Conservation (phyloP, 768 basidiomycete species). For the Russula compacta region DNA sequence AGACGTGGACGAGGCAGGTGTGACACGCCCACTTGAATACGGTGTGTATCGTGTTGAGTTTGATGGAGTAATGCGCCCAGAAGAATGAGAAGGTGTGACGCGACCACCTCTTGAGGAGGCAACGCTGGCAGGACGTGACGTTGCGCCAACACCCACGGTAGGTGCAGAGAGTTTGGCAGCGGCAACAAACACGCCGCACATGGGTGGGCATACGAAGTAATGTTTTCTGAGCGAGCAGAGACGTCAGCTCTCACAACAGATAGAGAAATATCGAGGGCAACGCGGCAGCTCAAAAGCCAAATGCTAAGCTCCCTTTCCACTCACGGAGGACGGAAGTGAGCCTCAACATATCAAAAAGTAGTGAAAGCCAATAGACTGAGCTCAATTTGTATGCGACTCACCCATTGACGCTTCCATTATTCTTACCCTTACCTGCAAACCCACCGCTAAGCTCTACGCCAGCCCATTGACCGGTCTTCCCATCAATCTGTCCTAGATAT, state of each 20-base stretch:
- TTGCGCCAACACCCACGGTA: conserved; percentile 48
- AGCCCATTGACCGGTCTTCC: conserved; percentile 86
- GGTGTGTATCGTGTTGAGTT: conserved; percentile 45
- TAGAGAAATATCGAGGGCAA: not conserved
- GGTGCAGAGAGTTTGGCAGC: conserved; percentile 71
- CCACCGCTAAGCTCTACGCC: conserved; percentile 85
- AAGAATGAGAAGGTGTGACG: conserved; percentile 35
- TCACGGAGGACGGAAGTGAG: not conserved
- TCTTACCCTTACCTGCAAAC: conserved; percentile 89
- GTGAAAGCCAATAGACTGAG: conserved; percentile 10
- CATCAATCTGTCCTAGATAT: conserved; percentile 79
- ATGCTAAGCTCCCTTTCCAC: not conserved
- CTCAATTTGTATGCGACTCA: conserved; percentile 34
- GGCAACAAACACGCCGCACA: conserved; percentile 88
- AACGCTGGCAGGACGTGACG: conserved; percentile 64
- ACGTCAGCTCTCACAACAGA: not conserved
- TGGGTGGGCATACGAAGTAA: conserved; percentile 79
- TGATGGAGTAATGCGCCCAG: conserved; percentile 20
- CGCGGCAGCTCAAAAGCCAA: not conserved
- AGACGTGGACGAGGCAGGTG: conserved; percentile 26
- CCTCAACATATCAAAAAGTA: not conserved
- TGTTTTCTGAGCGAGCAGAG: conserved; percentile 8
- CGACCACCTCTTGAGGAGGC: conserved; percentile 57
- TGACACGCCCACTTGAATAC: conserved; percentile 36
- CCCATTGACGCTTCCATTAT: conserved; percentile 86